These are phyloP conservation scores for Quercus ilex DNA, from an alignment of 306 rosid genomes.

Conservation along the genomic window DNA sequence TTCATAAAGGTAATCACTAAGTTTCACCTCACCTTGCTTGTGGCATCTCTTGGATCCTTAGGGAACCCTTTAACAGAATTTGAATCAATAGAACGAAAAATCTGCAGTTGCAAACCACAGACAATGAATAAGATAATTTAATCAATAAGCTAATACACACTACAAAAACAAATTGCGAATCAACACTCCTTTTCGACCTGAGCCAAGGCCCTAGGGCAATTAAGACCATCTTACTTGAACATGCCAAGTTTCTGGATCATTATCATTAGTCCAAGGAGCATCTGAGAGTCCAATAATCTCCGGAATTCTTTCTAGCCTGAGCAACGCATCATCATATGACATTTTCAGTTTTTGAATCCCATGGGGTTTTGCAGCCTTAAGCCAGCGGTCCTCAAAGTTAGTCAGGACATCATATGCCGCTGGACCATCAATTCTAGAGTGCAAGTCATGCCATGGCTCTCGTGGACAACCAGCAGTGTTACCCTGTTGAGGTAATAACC, in stretches of 20 bases:
- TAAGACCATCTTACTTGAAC: constrained; percentile 61
- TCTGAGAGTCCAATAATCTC: constrained; percentile 55
- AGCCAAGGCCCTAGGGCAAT: constrained; percentile 15
- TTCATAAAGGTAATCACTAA: constrained; percentile 23
- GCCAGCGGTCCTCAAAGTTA: constrained; percentile 97
- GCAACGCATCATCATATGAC: constrained; percentile 71
- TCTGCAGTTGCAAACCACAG: constrained; percentile 47
- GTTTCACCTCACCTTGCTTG: constrained; percentile 50
- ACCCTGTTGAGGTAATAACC: constrained; percentile 54
- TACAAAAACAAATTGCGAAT: background rate
- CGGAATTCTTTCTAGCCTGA: constrained; percentile 68
- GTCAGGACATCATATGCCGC: constrained; percentile 92
- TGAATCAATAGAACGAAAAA: constrained; percentile 94
- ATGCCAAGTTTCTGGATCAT: constrained; percentile 91
- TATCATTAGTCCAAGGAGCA: constrained; percentile 31
- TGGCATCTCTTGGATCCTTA: constrained; percentile 75
- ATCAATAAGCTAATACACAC: background rate
- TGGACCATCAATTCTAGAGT: constrained; percentile 90
- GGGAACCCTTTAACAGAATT: constrained; percentile 86
- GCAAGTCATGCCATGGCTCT: constrained; percentile 99
- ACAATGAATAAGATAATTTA: constrained; percentile 10
- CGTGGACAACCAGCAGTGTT: constrained; percentile 76
- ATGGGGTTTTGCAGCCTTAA: constrained; percentile 77
- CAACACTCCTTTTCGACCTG: background rate
- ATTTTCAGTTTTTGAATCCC: constrained; percentile 71